A percentile compares a stretch with the other conserved stretches of the same genome.
phyloP scores from a whole-genome alignment of 768 basidiomycete species.

The Lactarius pseudohatsudake region DNA sequence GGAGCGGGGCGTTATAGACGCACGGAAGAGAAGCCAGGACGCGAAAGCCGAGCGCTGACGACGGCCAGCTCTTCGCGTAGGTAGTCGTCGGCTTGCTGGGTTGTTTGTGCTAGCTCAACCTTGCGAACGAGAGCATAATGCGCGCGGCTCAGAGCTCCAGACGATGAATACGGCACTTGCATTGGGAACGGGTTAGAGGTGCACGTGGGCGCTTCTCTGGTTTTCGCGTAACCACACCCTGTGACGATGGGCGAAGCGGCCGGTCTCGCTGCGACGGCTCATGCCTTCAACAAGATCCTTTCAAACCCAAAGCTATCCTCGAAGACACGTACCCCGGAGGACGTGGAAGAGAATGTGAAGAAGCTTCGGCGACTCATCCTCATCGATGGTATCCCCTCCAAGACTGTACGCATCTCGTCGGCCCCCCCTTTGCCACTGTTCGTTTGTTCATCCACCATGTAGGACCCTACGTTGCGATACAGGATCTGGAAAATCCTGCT shows the following conservation, averaged over 20 bases:
- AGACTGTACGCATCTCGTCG: conserved; percentile 49
- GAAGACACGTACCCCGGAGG: conserved; percentile 59
- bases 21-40: conserved; percentile 54
- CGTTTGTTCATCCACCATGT: conserved; percentile 1
- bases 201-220: conserved; percentile 18
- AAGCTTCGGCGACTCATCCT: conserved; percentile 85
- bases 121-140: conserved; percentile 77
- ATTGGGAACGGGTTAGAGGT: conserved; percentile 38
- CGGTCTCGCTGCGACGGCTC: conserved; percentile 45
- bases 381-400: conserved; percentile 85
- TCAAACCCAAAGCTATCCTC: conserved; percentile 65
- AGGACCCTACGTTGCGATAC: conserved; percentile 86
- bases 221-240: conserved; percentile 14
- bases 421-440: background rate
- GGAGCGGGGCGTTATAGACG: conserved; percentile 34
- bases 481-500: conserved; percentile 95
- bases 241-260: conserved; percentile 18
- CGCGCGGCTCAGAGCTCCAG: conserved; percentile 71
- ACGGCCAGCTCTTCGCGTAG: conserved; percentile 58
- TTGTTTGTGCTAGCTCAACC: conserved; percentile 60
- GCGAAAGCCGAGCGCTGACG: conserved; percentile 53
- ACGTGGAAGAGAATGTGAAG: conserved; percentile 81
- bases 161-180: conserved; percentile 78
- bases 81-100: conserved; percentile 59
- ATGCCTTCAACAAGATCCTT: conserved; percentile 80